Evolutionary conservation across 805 yeast species (phyloP).

Genomic region (Spathaspora girioi): DNA sequence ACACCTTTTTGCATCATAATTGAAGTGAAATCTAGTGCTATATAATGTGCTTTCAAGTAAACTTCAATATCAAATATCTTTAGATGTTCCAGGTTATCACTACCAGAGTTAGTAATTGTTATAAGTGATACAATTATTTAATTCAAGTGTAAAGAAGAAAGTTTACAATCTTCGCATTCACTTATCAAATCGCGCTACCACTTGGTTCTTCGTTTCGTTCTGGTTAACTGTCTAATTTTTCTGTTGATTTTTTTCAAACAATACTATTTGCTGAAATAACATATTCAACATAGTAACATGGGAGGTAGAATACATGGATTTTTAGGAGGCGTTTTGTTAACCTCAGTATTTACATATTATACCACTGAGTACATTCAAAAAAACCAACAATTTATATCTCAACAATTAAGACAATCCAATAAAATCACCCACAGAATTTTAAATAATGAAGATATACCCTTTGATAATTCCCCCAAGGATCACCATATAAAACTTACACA

Average conservation of each 20-base stretch:
- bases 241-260: neutral
- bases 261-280: neutral
- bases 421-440: constrained; percentile 52
- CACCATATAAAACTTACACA: constrained; percentile 15
- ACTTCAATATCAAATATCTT: no score
- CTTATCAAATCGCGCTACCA: neutral
- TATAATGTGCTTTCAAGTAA: no score
- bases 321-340: constrained; percentile 52
- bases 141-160: no score
- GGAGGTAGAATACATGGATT: constrained; percentile 45
- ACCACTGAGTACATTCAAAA: constrained; percentile 54
- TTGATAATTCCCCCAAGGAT: constrained; percentile 42
- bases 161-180: no score
- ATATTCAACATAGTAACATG: constrained; percentile 16
- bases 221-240: neutral
- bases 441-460: constrained; percentile 41
- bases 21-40: no score
- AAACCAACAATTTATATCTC: constrained; percentile 44
- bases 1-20: no score
- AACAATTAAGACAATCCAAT: constrained; percentile 45
- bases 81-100: no score
- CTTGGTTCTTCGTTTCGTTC: neutral
- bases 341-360: constrained; percentile 60
- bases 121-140: no score
- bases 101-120: no score